phyloP scores from a whole-genome alignment of 805 yeast species.

The Diddensiella santjacobensis region DNA sequence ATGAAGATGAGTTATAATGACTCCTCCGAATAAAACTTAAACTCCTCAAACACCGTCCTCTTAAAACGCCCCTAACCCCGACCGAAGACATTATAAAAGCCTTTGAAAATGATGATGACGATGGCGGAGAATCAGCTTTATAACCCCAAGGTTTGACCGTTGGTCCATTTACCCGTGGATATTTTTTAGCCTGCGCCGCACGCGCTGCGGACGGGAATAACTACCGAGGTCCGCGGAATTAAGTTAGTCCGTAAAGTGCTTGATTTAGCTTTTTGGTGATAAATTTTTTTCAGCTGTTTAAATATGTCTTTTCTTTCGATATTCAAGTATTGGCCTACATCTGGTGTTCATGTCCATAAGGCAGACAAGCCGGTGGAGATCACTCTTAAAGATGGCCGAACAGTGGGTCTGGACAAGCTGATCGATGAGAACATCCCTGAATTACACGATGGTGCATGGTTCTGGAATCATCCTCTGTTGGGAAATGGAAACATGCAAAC shows the following conservation, averaged over 20 bases:
- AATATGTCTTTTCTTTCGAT: not conserved
- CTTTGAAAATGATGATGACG: too few relatives aligned
- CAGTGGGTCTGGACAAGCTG: constrained; percentile 29
- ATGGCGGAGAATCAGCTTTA: too few relatives aligned
- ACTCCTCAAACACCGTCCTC: too few relatives aligned
- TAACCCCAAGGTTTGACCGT: too few relatives aligned
- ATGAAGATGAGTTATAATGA: constrained; percentile 18
- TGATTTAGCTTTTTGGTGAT: not conserved
- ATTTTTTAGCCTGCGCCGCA: too few relatives aligned
- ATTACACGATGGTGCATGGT: constrained; percentile 44
- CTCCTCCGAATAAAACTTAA: constrained; percentile 15
- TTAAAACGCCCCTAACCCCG: too few relatives aligned
- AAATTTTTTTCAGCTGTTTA: not conserved
- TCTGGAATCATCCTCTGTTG: constrained; percentile 58
- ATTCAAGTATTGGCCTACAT: constrained; percentile 4
- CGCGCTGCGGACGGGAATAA: too few relatives aligned
- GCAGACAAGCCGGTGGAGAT: constrained; percentile 18
- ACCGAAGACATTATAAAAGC: too few relatives aligned
- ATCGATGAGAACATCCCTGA: constrained; percentile 42
- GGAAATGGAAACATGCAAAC: constrained; percentile 80
- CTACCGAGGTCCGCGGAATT: too few relatives aligned
- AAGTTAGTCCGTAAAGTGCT: too few relatives aligned
- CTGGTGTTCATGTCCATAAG: constrained; percentile 27
- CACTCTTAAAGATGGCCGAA: constrained; percentile 20
- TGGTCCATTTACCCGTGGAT: too few relatives aligned